Evolutionary conservation across 805 yeast species (phyloP), one percentile per base, ranked within the genome.

Genomic region (Candida lessepsii): DNA sequence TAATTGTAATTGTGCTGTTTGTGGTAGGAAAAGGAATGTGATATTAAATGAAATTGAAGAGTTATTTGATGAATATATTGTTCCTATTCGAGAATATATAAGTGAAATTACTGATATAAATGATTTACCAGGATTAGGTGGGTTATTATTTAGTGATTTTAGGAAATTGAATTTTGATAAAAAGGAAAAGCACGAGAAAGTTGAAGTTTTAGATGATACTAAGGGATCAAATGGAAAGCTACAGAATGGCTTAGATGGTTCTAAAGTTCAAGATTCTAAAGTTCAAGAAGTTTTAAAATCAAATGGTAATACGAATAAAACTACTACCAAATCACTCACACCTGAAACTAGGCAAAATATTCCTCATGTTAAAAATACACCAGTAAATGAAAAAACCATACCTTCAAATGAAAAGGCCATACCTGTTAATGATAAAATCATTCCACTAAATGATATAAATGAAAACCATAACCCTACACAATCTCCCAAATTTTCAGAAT

Each of bases 31-130:
- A 49, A 79, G 82, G 52, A 61, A 68, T 37, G 78, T 86, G 11
- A 75, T 87, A 47, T 93, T 85, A 54, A 80, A 78, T 49, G 95
- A 86, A 56, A 71, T 89, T 52, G 88, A 81, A 51, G 76, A 75
- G 40, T 74, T 86, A 5, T 87, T 85, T 55, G 83, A 83, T 46
- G 77, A 79, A 13, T 80, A 82, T 52, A 81, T 80, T 46, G 80
- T 76, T 27, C 77, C 55, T 38, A 65, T 56, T 40, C 61, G 46
- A n/a, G 65, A 61, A 27, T 60, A 60, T 39, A 56, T 65, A 5
- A 73, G 68, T 37, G 70, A 65, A 37, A 55, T 63, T 9, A 60
- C 65, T 46, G 67, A 63, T 49, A 58, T 64, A 19, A 61, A 62
- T 43, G 69, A 64, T 37, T 45, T 65, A 35, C 57, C 60, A 44